Percentiles rank a stretch among this genome's conserved stretches.
These are phyloP conservation scores for Trypanosoma mega DNA, from an alignment of 208 protist species.

Conservation along the genomic window DNA sequence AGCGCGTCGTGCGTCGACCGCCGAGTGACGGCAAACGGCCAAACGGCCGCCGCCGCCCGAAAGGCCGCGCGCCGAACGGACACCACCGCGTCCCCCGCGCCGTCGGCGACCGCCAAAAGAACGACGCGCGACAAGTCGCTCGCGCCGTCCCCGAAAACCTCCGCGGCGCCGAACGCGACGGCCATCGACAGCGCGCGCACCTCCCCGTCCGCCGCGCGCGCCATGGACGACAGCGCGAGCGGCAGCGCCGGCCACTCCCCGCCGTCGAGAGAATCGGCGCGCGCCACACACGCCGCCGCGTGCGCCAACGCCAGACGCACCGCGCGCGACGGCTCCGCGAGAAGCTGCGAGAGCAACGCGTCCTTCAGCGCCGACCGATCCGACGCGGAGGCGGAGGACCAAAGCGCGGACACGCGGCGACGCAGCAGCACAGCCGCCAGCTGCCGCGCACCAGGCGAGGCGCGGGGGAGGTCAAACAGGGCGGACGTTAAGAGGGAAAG, in stretches of 20 bases:
- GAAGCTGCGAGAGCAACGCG: conserved; percentile 66
- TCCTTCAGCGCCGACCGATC: conserved; percentile 51
- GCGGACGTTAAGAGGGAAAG: conserved; percentile 52
- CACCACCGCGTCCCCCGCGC: conserved; percentile 53
- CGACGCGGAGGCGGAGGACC: conserved; percentile 42
- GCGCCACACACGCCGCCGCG: conserved; percentile 68
- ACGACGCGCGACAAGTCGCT: conserved; percentile 30
- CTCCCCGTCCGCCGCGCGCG: conserved; percentile 46
- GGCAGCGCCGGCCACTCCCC: conserved; percentile 69
- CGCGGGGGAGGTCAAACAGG: conserved; percentile 34
- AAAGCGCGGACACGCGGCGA: conserved; percentile 74
- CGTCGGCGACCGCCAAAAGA: conserved; percentile 59
- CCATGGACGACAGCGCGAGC: conserved; percentile 44
- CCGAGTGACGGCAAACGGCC: no score
- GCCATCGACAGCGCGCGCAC: conserved; percentile 88
- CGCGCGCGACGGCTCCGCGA: conserved; percentile 48
- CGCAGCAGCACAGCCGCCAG: conserved; percentile 82
- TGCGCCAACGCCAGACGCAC: conserved; percentile 84
- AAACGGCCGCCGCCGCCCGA: conserved; percentile 52
- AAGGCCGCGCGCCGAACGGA: conserved; percentile 60
- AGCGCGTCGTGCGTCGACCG: no score
- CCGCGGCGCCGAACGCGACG: conserved; percentile 72
- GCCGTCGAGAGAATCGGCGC: conserved; percentile 45
- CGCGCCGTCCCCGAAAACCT: conserved; percentile 50
- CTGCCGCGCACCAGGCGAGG: conserved; percentile 62